Percentiles rank a stretch among this genome's conserved stretches.
These are phyloP conservation scores for Cercospora sojina DNA, from an alignment of 2,329 filamentous ascomycete species.

Conservation along the genomic window DNA sequence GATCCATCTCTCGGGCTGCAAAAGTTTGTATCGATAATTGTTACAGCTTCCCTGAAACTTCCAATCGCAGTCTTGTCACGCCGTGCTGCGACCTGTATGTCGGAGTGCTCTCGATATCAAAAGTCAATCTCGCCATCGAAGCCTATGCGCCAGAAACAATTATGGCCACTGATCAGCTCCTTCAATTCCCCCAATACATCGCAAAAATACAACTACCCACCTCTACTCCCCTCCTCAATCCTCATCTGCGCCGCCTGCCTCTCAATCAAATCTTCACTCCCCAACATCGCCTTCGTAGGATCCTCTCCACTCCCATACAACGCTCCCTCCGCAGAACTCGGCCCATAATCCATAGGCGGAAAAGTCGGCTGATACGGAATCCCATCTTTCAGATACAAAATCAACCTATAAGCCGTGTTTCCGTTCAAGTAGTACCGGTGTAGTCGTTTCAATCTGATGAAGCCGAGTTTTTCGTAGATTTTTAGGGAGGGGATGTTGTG, in stretches of 20 bases:
- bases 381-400: conserved; percentile 72
- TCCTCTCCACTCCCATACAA: conserved; percentile 28
- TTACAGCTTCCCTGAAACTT: conserved; percentile 16
- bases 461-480: conserved; percentile 88
- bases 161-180: not conserved
- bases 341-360: conserved; percentile 28
- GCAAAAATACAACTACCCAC: not conserved
- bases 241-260: conserved; percentile 33
- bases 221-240: conserved; percentile 26
- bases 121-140: not conserved
- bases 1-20: not conserved
- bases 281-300: not conserved
- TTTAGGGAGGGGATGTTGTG: conserved; percentile 87
- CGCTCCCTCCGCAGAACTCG: conserved; percentile 31
- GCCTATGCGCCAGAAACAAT: not conserved
- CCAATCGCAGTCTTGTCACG: not conserved
- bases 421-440: conserved; percentile 97
- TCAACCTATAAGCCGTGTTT: conserved; percentile 86
- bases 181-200: not conserved
- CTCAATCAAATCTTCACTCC: conserved; percentile 31
- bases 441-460: conserved; percentile 85
- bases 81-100: not conserved
- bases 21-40: conserved; percentile 1
- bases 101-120: not conserved
- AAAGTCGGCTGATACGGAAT: conserved; percentile 45